Conservation (phyloP, 2,329 filamentous ascomycete genomes). For the Rhynchosporium secalis region DNA sequence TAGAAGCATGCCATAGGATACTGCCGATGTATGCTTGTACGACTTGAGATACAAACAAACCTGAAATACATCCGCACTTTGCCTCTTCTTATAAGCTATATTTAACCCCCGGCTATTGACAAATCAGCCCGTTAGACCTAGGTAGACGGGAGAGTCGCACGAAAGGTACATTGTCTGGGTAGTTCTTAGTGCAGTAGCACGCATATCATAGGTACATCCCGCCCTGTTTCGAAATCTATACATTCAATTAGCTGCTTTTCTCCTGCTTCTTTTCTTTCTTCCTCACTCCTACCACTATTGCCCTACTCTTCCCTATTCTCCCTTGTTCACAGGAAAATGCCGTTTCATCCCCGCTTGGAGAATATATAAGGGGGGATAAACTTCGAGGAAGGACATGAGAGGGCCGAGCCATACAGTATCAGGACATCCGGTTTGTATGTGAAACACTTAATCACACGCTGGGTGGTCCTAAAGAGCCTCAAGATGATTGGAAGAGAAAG, state of each 20-base stretch:
- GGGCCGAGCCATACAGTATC: conserved; percentile 21
- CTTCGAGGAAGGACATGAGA: conserved; percentile 20
- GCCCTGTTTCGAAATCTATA: no score
- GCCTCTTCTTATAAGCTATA: no score
- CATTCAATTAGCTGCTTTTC: background rate
- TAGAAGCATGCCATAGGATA: background rate
- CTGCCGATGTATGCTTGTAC: background rate
- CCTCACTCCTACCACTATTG: no score
- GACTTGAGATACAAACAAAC: background rate
- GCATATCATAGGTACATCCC: background rate
- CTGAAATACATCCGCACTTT: background rate
- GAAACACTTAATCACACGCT: conserved; percentile 25
- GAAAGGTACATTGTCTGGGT: no score
- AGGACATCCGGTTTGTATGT: conserved; percentile 20
- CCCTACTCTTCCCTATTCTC: background rate
- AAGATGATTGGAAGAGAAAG: conserved; percentile 12
- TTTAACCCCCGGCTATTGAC: no score
- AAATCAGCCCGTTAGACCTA: no score
- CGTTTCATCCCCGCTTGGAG: background rate
- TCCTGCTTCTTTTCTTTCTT: background rate
- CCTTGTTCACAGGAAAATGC: background rate
- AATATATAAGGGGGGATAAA: conserved; percentile 15
- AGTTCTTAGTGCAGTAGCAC: background rate
- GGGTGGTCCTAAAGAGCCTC: conserved; percentile 28
- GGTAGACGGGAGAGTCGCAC: no score